phyloP scores from a whole-genome alignment of 1,139 yeast species.

The Entelexis paramagnoliae region DNA sequence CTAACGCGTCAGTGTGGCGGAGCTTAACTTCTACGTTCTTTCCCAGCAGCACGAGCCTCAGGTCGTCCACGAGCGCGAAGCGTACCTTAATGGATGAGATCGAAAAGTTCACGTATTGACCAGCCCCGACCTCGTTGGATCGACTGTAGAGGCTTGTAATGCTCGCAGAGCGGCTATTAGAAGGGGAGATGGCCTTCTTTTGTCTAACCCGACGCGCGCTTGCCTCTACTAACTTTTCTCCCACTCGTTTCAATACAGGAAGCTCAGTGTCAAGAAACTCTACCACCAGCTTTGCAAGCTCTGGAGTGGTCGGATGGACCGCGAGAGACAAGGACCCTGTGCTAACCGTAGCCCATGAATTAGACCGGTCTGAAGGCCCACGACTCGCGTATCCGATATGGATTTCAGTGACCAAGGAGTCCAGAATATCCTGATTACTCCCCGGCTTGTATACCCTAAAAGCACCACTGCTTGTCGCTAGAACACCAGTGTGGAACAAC shows the following conservation, averaged over 20 bases:
- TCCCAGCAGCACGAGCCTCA: slow-evolving; percentile 17
- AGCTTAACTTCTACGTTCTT: slow-evolving; percentile 7
- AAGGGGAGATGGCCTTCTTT: background rate
- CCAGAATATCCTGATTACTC: slow-evolving; percentile 18
- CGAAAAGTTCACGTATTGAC: slow-evolving; percentile 16
- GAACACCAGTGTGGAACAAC: slow-evolving; percentile 19
- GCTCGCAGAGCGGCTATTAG: background rate
- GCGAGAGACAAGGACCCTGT: slow-evolving; percentile 18
- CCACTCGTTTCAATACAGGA: slow-evolving; percentile 2
- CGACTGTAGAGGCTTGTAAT: slow-evolving; percentile 1
- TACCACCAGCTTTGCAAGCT: slow-evolving; percentile 10
- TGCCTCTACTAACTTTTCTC: slow-evolving; percentile 1
- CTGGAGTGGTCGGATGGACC: slow-evolving; percentile 14
- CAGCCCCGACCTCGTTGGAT: background rate
- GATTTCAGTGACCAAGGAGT: slow-evolving; percentile 19
- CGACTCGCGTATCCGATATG: slow-evolving; percentile 21
- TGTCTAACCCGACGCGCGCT: background rate
- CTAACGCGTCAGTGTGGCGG: slow-evolving; percentile 7
- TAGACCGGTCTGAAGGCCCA: slow-evolving; percentile 6
- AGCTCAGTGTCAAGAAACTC: slow-evolving; percentile 17
- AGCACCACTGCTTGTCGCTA: slow-evolving; percentile 17
- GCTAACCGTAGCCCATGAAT: slow-evolving; percentile 12
- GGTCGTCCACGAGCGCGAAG: slow-evolving; percentile 18
- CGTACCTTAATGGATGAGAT: slow-evolving; percentile 15
- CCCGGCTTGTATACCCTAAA: slow-evolving; percentile 13